Conservation (phyloP, 805 yeast genomes). For the Metschnikowia continentalis region DNA sequence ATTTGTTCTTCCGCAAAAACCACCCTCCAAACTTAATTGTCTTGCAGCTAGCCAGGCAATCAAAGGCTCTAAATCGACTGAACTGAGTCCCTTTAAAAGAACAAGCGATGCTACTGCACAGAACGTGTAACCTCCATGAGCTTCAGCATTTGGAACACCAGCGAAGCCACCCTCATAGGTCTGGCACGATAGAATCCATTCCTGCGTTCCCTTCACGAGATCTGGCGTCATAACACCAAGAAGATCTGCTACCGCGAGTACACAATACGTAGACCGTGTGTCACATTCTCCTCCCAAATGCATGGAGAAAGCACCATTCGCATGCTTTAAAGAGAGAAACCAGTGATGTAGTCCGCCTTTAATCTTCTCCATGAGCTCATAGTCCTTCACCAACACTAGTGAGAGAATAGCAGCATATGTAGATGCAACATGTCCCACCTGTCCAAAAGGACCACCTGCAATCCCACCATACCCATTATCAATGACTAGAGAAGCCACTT, state of each 20-base stretch:
- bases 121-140: constrained; percentile 95
- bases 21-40: constrained; percentile 76
- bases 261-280: constrained; percentile 83
- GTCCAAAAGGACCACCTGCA: constrained; percentile 78
- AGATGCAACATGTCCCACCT: constrained; percentile 79
- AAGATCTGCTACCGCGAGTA: constrained; percentile 64
- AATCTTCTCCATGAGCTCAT: constrained; percentile 23
- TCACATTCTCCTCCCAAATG: constrained; percentile 80
- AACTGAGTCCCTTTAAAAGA: constrained; percentile 36
- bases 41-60: constrained; percentile 66
- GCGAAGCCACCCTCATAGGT: constrained; percentile 96
- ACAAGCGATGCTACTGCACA: constrained; percentile 71
- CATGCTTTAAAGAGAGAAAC: constrained; percentile 59
- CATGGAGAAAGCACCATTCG: constrained; percentile 76
- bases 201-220: constrained; percentile 46
- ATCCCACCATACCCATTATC: constrained; percentile 51
- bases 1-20: constrained; percentile 85
- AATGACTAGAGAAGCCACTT: constrained; percentile 24
- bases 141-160: constrained; percentile 74
- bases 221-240: constrained; percentile 61
- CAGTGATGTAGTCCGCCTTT: constrained; percentile 51
- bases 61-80: constrained; percentile 47
- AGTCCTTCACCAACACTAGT: constrained; percentile 49
- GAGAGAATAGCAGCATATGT: constrained; percentile 74
- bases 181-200: constrained; percentile 70